A percentile compares a stretch with the other conserved stretches of the same genome.
Evolutionary conservation across 2,329 filamentous ascomycete species (phyloP).

Genomic region (Daldinia eschscholtzii): DNA sequence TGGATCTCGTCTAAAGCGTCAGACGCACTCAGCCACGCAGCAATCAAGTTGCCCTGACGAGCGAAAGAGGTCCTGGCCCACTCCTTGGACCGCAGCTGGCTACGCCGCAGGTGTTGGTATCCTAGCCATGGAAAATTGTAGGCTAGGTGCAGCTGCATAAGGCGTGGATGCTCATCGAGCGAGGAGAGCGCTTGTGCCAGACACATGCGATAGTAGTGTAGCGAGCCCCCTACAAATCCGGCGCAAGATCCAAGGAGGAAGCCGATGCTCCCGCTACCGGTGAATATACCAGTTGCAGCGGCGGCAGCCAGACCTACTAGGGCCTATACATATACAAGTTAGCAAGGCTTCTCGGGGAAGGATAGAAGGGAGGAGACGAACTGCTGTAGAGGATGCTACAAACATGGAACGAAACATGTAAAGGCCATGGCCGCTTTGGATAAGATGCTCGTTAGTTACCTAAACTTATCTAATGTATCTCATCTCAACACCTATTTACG

Average conservation of each 20-base stretch:
- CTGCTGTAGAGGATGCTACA: conserved; percentile 39
- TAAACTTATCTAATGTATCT: neutral
- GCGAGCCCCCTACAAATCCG: conserved; percentile 35
- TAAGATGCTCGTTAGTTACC: conserved; percentile 2
- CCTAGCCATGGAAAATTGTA: conserved; percentile 43
- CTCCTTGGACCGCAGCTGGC: conserved; percentile 27
- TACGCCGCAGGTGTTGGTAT: conserved; percentile 23
- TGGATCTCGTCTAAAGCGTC: conserved; percentile 42
- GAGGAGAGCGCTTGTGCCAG: conserved; percentile 35
- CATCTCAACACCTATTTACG: neutral
- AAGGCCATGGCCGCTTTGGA: conserved; percentile 37
- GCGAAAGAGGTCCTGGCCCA: conserved; percentile 30
- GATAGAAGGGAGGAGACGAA: conserved; percentile 12
- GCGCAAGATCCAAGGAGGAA: conserved; percentile 39
- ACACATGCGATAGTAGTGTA: conserved; percentile 41
- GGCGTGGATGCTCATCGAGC: conserved; percentile 39
- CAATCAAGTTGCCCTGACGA: conserved; percentile 42
- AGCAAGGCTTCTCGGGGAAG: neutral
- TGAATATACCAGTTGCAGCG: conserved; percentile 31
- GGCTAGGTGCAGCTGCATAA: conserved; percentile 41
- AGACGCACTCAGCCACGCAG: conserved; percentile 43
- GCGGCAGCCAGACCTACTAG: conserved; percentile 37
- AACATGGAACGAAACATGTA: conserved; percentile 46
- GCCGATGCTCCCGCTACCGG: conserved; percentile 35
- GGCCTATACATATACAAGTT: conserved; percentile 18